Evolutionary conservation across 202 grass and related monocot species (phyloP).

Genomic region (Musa balbisiana): DNA sequence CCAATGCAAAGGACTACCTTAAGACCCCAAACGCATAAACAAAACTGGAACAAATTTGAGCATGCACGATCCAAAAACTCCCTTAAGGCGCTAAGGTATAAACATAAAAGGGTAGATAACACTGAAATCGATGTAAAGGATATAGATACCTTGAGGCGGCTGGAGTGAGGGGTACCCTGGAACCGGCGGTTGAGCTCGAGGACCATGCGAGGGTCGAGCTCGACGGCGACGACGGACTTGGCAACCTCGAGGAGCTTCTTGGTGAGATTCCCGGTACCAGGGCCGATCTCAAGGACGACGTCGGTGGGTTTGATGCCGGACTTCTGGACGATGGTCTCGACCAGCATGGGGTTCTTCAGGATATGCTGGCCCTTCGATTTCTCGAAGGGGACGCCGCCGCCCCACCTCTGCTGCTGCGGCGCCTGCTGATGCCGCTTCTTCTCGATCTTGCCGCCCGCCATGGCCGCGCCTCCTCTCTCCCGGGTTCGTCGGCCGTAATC

Average conservation of each 20-base stretch:
- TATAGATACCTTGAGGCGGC: conserved; percentile 43
- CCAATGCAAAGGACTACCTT: no score
- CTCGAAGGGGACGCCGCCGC: conserved; percentile 73
- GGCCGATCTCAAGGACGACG: conserved; percentile 85
- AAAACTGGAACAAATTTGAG: no score
- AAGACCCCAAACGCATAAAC: no score
- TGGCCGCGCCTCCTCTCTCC: neutral
- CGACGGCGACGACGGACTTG: conserved; percentile 81
- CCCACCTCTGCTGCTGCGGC: conserved; percentile 25
- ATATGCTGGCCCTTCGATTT: conserved; percentile 96
- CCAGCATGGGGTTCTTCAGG: conserved; percentile 58
- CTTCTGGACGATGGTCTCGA: conserved; percentile 76
- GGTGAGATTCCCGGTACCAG: conserved; percentile 79
- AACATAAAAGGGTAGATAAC: neutral
- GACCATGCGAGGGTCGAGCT: conserved; percentile 95
- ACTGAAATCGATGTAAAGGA: neutral
- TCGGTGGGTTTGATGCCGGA: conserved; percentile 84
- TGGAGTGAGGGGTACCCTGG: conserved; percentile 55
- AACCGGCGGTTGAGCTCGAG: conserved; percentile 80
- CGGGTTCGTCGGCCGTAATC: no score
- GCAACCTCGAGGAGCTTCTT: conserved; percentile 79
- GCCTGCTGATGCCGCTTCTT: conserved; percentile 47
- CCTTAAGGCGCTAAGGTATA: neutral
- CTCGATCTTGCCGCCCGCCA: conserved; percentile 85
- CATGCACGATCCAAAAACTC: neutral